Evolutionary conservation across 225 moss, liverwort and hornwort species (phyloP).

Genomic region (Bryum argenteum): DNA sequence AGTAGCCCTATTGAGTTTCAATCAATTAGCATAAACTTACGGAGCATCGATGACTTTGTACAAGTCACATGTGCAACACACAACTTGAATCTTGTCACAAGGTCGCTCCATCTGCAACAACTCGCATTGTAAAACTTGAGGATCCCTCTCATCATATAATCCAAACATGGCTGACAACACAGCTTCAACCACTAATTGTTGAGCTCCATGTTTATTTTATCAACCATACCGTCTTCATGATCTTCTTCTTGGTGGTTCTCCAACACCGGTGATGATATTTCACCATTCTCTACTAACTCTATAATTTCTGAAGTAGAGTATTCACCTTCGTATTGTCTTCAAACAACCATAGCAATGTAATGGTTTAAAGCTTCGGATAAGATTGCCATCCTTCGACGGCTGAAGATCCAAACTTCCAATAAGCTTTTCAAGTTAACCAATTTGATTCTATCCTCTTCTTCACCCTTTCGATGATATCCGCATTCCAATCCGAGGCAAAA

Average conservation of each 20-base stretch:
- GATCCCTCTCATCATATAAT: neutral
- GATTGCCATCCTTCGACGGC: slow-evolving; percentile 2
- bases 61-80: no score
- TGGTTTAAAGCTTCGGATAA: neutral
- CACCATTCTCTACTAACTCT: neutral
- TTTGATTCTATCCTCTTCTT: neutral
- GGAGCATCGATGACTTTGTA: no score
- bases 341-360: neutral
- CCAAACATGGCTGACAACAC: neutral
- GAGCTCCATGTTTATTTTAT: neutral
- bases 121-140: neutral
- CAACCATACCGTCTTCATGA: neutral
- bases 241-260: neutral
- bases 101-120: no score
- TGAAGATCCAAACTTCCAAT: neutral
- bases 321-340: neutral
- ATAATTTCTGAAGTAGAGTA: neutral
- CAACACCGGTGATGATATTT: neutral
- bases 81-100: neutral
- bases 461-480: neutral
- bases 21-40: no score
- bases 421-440: neutral
- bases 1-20: no score
- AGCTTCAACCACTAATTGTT: neutral
- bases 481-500: neutral